phyloP scores from a whole-genome alignment of 2,329 filamentous ascomycete genomes.

The Fusarium torulosum region DNA sequence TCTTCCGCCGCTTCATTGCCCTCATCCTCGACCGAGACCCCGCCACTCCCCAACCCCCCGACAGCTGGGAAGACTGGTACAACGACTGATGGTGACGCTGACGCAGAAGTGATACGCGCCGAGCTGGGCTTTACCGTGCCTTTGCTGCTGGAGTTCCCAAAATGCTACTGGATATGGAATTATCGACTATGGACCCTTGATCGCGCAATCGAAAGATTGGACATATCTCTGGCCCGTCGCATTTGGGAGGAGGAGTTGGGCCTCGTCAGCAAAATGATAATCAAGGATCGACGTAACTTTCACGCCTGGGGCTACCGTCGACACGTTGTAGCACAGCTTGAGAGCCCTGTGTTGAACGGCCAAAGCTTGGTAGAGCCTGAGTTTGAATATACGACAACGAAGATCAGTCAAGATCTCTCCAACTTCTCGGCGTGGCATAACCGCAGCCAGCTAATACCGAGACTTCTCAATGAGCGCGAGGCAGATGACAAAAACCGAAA shows the following conservation, averaged over 20 bases:
- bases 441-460: slow-evolving; percentile 84
- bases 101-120: slow-evolving; percentile 69
- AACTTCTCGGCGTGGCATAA: slow-evolving; percentile 99
- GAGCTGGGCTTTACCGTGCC: slow-evolving; percentile 88
- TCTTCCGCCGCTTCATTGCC: slow-evolving; percentile 72
- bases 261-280: slow-evolving; percentile 89
- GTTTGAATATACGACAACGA: slow-evolving; percentile 90
- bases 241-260: slow-evolving; percentile 89
- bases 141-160: slow-evolving; percentile 86
- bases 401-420: slow-evolving; percentile 86
- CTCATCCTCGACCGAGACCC: slow-evolving; percentile 66
- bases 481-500: slow-evolving; percentile 73
- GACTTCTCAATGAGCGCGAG: slow-evolving; percentile 76
- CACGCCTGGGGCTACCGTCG: slow-evolving; percentile 96
- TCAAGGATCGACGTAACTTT: slow-evolving; percentile 89
- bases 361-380: slow-evolving; percentile 80
- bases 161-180: slow-evolving; percentile 99
- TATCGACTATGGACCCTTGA: slow-evolving; percentile 88
- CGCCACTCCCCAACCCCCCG: slow-evolving; percentile 59
- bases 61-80: slow-evolving; percentile 67
- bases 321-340: slow-evolving; percentile 80
- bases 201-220: slow-evolving; percentile 75
- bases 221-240: slow-evolving; percentile 64
- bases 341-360: slow-evolving; percentile 66
- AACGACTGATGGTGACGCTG: slow-evolving; percentile 55